Conservation (phyloP, 2,329 filamentous ascomycete species). For the Penicillium sp. region DNA sequence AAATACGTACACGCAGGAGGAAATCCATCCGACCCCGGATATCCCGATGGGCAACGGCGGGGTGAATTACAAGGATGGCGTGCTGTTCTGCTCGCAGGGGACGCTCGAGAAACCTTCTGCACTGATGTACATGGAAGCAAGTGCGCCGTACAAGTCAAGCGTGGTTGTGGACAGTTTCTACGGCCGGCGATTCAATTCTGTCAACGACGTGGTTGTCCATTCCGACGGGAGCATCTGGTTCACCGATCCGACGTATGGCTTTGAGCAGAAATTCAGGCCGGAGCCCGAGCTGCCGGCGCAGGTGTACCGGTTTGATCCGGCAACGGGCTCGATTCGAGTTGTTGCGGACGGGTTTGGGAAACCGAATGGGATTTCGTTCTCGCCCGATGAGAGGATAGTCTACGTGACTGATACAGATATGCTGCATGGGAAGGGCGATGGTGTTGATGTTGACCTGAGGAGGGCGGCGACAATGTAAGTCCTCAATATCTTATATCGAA, state of each 20-base stretch:
- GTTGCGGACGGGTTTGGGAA: constrained; percentile 46
- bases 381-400: constrained; percentile 43
- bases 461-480: constrained; percentile 34
- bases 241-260: background rate
- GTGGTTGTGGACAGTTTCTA: background rate
- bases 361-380: constrained; percentile 52
- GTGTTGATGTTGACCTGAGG: constrained; percentile 6
- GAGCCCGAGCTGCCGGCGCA: constrained; percentile 40
- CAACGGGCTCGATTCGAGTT: constrained; percentile 38
- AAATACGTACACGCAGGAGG: too few relatives aligned
- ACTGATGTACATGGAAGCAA: too few relatives aligned
- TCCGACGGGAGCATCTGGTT: background rate
- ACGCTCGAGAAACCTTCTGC: too few relatives aligned
- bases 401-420: constrained; percentile 50
- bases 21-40: too few relatives aligned
- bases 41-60: too few relatives aligned
- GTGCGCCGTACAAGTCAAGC: too few relatives aligned
- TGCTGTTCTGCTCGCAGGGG: too few relatives aligned
- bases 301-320: constrained; percentile 46
- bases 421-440: constrained; percentile 26
- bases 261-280: constrained; percentile 28
- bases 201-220: background rate
- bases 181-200: background rate
- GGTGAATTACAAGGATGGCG: too few relatives aligned
- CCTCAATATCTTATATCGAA: constrained; percentile 7